Percentiles rank a stretch among this genome's conserved stretches.
Evolutionary conservation across 768 basidiomycete species (phyloP).

Genomic region (Collybiopsis confluens): DNA sequence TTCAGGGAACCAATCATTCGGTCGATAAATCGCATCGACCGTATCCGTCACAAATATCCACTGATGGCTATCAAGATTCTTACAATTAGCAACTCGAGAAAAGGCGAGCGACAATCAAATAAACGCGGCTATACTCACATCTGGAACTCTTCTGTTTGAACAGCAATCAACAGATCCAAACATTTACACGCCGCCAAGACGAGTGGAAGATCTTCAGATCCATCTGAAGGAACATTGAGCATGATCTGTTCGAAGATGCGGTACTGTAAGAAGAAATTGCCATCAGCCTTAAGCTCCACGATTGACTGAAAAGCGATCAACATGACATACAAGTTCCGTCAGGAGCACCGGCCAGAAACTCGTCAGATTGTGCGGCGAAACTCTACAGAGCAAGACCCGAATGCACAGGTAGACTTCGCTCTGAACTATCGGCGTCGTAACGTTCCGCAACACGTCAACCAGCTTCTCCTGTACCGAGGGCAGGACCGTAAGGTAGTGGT

Average conservation of each 20-base stretch:
- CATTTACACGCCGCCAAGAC: slow-evolving; percentile 91
- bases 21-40: slow-evolving; percentile 88
- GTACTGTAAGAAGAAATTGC: slow-evolving; percentile 44
- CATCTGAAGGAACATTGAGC: slow-evolving; percentile 66
- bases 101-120: neutral
- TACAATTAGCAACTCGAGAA: neutral
- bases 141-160: slow-evolving; percentile 98
- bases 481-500: slow-evolving; percentile 84
- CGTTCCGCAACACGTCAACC: slow-evolving; percentile 84
- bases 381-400: slow-evolving; percentile 83
- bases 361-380: slow-evolving; percentile 86
- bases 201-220: slow-evolving; percentile 79
- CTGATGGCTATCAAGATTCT: slow-evolving; percentile 60
- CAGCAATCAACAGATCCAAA: slow-evolving; percentile 83
- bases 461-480: slow-evolving; percentile 96
- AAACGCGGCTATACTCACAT: slow-evolving; percentile 49
- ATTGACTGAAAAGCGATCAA: neutral
- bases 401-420: slow-evolving; percentile 95
- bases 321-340: slow-evolving; percentile 74
- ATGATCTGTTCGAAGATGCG: slow-evolving; percentile 86
- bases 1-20: slow-evolving; percentile 77
- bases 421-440: slow-evolving; percentile 78
- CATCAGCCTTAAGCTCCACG: neutral
- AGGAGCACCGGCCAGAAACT: slow-evolving; percentile 97
- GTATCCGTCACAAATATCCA: slow-evolving; percentile 99